A percentile compares a stretch with the other conserved stretches of the same genome.
Evolutionary conservation across 768 basidiomycete species (phyloP).

Genomic region (Tephrocybe sp.): DNA sequence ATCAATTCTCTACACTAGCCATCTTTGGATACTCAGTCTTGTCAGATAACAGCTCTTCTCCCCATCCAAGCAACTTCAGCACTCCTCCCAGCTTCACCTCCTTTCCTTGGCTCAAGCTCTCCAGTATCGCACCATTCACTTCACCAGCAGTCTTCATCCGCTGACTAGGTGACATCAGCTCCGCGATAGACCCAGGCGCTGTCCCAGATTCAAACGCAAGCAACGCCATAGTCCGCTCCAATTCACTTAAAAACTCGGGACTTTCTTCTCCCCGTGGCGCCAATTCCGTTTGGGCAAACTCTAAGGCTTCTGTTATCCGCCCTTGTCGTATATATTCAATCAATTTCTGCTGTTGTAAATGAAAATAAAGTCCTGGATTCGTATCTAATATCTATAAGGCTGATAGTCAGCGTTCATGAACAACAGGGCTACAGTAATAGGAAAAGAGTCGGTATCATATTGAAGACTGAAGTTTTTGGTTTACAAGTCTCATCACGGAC

Average conservation of each 20-base stretch:
- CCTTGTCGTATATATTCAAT: conserved; percentile 92
- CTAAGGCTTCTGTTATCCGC: conserved; percentile 72
- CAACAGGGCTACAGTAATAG: conserved; percentile 9
- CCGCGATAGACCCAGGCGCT: conserved; percentile 66
- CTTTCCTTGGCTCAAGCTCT: conserved; percentile 87
- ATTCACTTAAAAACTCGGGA: conserved; percentile 86
- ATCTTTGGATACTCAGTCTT: conserved; percentile 81
- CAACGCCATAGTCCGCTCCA: conserved; percentile 94
- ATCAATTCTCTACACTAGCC: conserved; percentile 20
- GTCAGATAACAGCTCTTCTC: conserved; percentile 75
- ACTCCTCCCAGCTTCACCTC: conserved; percentile 87
- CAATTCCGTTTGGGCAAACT: conserved; percentile 91
- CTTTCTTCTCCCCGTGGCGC: conserved; percentile 95
- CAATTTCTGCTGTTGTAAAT: conserved; percentile 91
- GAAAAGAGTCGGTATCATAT: conserved; percentile 61
- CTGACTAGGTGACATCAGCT: conserved; percentile 82
- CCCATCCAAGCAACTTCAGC: conserved; percentile 85
- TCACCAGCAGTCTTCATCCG: conserved; percentile 93
- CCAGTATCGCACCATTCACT: conserved; percentile 93
- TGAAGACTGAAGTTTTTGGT: conserved; percentile 94
- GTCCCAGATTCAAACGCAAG: conserved; percentile 72
- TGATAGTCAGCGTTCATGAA: conserved; percentile 19
- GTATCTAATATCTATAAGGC: conserved; percentile 86
- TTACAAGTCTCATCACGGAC: conserved; percentile 80
- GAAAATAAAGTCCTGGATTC: conserved; percentile 91